Percentiles rank a stretch among this genome's conserved stretches.
Evolutionary conservation across 2,329 filamentous ascomycete genomes (phyloP).

Genomic region (Phialophora chinensis): DNA sequence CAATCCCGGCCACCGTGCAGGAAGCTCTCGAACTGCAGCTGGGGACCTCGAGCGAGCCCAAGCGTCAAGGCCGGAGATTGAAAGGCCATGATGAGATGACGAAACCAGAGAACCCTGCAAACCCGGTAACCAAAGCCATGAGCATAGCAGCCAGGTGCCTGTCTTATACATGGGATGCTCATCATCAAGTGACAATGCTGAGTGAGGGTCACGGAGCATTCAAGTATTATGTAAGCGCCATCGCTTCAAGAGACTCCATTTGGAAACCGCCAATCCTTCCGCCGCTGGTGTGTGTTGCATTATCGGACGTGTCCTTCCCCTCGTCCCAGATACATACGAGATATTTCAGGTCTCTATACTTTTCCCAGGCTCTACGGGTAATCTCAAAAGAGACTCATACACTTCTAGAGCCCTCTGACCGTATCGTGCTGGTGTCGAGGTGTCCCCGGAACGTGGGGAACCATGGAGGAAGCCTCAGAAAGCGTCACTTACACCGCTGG

Average conservation of each 20-base stretch:
- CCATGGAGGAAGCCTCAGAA: constrained; percentile 29
- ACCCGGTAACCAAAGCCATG: not conserved
- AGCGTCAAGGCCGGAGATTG: not conserved
- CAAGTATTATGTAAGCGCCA: constrained; percentile 15
- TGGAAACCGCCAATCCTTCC: constrained; percentile 13
- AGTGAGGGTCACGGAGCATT: constrained; percentile 9
- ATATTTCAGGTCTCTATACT: not conserved
- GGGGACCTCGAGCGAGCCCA: not conserved
- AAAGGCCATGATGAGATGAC: not conserved
- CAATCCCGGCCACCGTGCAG: not conserved
- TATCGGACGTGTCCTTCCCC: not conserved
- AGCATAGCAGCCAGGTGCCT: not conserved
- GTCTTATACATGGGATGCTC: not conserved
- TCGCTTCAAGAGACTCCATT: constrained; percentile 10
- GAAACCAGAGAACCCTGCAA: not conserved
- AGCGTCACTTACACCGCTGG: constrained; percentile 43
- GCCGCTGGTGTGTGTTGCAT: not conserved
- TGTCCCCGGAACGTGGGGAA: constrained; percentile 11
- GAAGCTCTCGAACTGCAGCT: not conserved
- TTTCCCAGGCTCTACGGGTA: not conserved
- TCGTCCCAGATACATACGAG: constrained; percentile 1
- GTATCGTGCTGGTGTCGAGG: not conserved
- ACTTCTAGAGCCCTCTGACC: not conserved
- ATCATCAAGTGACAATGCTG: not conserved
- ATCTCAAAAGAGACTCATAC: not conserved